A percentile compares a stretch with the other conserved stretches of the same genome.
Conservation (phyloP, 768 basidiomycete genomes). For the Coprinopsis strossmayeri region DNA sequence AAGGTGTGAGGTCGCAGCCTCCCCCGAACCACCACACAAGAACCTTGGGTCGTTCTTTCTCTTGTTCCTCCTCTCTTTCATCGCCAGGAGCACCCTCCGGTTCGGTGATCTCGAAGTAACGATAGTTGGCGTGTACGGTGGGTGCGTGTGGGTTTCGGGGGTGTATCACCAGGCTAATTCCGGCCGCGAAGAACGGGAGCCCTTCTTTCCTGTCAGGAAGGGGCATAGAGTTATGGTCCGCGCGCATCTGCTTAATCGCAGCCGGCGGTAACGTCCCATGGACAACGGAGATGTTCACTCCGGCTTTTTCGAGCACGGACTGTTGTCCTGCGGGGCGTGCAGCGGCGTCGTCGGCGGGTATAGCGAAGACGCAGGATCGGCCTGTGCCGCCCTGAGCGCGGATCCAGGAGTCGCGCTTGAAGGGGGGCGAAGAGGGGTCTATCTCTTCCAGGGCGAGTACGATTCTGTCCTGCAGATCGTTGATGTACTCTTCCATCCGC, state of each 20-base stretch:
- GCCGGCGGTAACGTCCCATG: slow-evolving; percentile 82
- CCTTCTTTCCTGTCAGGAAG: slow-evolving; percentile 53
- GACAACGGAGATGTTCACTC: slow-evolving; percentile 91
- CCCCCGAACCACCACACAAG: slow-evolving; percentile 99
- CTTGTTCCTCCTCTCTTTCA: slow-evolving; percentile 15
- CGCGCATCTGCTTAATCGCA: slow-evolving; percentile 92
- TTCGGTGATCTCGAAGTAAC: slow-evolving; percentile 91
- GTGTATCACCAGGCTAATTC: slow-evolving; percentile 89
- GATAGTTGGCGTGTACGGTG: slow-evolving; percentile 93
- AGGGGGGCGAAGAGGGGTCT: slow-evolving; percentile 62
- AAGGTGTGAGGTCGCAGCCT: slow-evolving; percentile 90
- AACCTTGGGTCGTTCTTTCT: slow-evolving; percentile 39
- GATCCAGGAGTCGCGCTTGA: slow-evolving; percentile 79
- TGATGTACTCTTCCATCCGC: slow-evolving; percentile 72
- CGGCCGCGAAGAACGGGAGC: slow-evolving; percentile 90
- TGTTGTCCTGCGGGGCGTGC: slow-evolving; percentile 14
- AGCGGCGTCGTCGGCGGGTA: slow-evolving; percentile 30
- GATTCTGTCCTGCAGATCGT: slow-evolving; percentile 72
- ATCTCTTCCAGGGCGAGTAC: slow-evolving; percentile 71
- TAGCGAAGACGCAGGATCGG: slow-evolving; percentile 75
- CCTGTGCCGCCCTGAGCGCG: slow-evolving; percentile 72
- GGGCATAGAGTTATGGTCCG: slow-evolving; percentile 77
- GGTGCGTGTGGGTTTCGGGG: slow-evolving; percentile 91
- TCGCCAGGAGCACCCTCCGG: slow-evolving; percentile 12
- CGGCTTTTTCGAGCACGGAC: slow-evolving; percentile 86